These are phyloP conservation scores for Brettanomyces custersianus DNA, from an alignment of 805 yeast genomes.

Conservation along the genomic window DNA sequence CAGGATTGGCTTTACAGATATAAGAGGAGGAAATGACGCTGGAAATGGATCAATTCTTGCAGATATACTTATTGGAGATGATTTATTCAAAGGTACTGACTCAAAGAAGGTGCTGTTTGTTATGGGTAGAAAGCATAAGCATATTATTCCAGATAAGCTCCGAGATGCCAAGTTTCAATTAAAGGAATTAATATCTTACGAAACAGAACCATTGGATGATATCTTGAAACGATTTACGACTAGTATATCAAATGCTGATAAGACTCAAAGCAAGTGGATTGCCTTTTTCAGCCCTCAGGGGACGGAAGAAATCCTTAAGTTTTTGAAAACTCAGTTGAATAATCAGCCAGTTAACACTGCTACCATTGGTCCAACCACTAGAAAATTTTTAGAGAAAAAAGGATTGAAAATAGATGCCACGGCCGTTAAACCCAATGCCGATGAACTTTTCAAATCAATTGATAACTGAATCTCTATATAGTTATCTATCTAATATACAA, in stretches of 20 bases:
- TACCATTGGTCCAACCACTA: slow-evolving; percentile 91
- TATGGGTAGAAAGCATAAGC: slow-evolving; percentile 81
- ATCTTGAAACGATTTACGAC: slow-evolving; percentile 24
- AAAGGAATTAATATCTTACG: slow-evolving; percentile 58
- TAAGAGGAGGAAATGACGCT: slow-evolving; percentile 66
- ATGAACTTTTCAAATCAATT: background rate
- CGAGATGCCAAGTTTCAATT: slow-evolving; percentile 33
- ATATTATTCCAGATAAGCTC: slow-evolving; percentile 64
- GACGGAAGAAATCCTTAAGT: slow-evolving; percentile 50
- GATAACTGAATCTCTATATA: background rate
- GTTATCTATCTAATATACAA: no score
- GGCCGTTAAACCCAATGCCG: slow-evolving; percentile 66
- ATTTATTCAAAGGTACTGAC: slow-evolving; percentile 9
- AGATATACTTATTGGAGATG: slow-evolving; percentile 43
- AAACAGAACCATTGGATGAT: slow-evolving; percentile 46
- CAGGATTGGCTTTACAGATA: slow-evolving; percentile 54
- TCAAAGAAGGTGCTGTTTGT: slow-evolving; percentile 48
- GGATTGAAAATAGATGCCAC: slow-evolving; percentile 54
- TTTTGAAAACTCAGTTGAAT: slow-evolving; percentile 13
- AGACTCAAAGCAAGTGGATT: slow-evolving; percentile 44
- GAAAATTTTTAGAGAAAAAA: slow-evolving; percentile 42
- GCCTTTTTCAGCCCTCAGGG: slow-evolving; percentile 92
- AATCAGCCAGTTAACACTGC: slow-evolving; percentile 42
- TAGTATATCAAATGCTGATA: slow-evolving; percentile 21
- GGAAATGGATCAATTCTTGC: slow-evolving; percentile 76